Evolutionary conservation across 768 basidiomycete genomes (phyloP).

Genomic region (Leccinum pellstonianum): DNA sequence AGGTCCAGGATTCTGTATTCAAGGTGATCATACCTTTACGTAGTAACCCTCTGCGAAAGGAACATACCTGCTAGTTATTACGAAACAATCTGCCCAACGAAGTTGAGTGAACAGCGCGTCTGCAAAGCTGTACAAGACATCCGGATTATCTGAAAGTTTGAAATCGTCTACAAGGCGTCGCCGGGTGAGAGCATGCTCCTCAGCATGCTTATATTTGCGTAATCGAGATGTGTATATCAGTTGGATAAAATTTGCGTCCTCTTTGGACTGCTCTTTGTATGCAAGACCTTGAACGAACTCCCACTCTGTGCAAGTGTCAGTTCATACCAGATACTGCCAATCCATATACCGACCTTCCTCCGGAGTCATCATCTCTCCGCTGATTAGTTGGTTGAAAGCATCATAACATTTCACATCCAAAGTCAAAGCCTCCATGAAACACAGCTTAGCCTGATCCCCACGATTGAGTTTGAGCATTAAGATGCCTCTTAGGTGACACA

Average conservation of each 20-base stretch:
- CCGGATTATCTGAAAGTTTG: constrained; percentile 85
- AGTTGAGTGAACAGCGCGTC: constrained; percentile 87
- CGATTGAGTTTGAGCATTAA: constrained; percentile 94
- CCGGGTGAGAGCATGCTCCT: constrained; percentile 80
- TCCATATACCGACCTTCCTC: constrained; percentile 76
- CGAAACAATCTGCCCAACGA: constrained; percentile 93
- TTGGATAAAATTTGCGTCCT: constrained; percentile 89
- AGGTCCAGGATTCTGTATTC: constrained; percentile 72
- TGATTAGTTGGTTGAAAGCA: constrained; percentile 85
- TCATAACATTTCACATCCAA: constrained; percentile 98
- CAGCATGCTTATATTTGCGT: constrained; percentile 83
- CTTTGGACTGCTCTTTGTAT: constrained; percentile 78
- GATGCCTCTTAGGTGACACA: constrained; percentile 91
- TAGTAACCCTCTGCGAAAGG: background rate
- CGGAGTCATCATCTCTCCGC: constrained; percentile 93
- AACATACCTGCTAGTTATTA: constrained; percentile 74
- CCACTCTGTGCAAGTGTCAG: constrained; percentile 69
- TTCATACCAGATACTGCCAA: background rate
- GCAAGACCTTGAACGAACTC: constrained; percentile 86
- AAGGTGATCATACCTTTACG: background rate
- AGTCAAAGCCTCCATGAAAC: constrained; percentile 93
- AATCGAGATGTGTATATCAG: constrained; percentile 91
- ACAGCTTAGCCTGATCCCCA: constrained; percentile 86
- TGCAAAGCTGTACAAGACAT: constrained; percentile 87
- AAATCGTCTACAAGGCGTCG: constrained; percentile 80